These are phyloP conservation scores for Malassezia arunalokei DNA, from an alignment of 1,284 basidiomycete genomes.

Conservation along the genomic window DNA sequence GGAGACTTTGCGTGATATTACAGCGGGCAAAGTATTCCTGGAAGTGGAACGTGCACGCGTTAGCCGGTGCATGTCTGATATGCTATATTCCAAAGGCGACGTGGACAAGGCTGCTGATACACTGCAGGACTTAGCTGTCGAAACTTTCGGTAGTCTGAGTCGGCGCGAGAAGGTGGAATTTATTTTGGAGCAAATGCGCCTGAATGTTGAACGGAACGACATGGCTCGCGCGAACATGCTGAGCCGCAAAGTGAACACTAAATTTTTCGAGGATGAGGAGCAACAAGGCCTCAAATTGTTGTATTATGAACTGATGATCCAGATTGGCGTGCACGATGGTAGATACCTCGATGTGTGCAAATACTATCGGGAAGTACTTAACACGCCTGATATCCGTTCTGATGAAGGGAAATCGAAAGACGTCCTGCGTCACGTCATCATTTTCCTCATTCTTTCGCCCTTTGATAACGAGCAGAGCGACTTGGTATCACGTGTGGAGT, in stretches of 20 bases:
- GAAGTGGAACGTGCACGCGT: conserved; percentile 92
- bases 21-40: conserved; percentile 97
- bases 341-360: conserved; percentile 88
- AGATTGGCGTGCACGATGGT: conserved; percentile 70
- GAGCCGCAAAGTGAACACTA: conserved; percentile 83
- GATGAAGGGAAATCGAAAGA: conserved; percentile 30
- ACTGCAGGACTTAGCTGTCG: conserved; percentile 87
- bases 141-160: conserved; percentile 98
- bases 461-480: conserved; percentile 96
- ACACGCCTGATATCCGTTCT: conserved; percentile 81
- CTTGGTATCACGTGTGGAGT: conserved; percentile 77
- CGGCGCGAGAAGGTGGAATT: conserved; percentile 96
- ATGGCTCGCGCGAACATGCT: conserved; percentile 87
- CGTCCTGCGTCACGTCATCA: conserved; percentile 61
- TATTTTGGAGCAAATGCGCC: conserved; percentile 92
- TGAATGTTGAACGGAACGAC: conserved; percentile 63
- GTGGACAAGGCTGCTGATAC: conserved; percentile 37
- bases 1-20: conserved; percentile 76
- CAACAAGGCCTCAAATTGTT: conserved; percentile 91
- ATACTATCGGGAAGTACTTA: conserved; percentile 90
- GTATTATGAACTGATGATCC: conserved; percentile 91
- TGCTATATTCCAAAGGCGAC: conserved; percentile 32
- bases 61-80: conserved; percentile 30
- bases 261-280: conserved; percentile 74
- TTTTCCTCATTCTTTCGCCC: conserved; percentile 82